Evolutionary conservation across 2,329 filamentous ascomycete genomes (phyloP), one percentile per base, ranked within the genome.

Genomic region (Colletotrichum musicola): DNA sequence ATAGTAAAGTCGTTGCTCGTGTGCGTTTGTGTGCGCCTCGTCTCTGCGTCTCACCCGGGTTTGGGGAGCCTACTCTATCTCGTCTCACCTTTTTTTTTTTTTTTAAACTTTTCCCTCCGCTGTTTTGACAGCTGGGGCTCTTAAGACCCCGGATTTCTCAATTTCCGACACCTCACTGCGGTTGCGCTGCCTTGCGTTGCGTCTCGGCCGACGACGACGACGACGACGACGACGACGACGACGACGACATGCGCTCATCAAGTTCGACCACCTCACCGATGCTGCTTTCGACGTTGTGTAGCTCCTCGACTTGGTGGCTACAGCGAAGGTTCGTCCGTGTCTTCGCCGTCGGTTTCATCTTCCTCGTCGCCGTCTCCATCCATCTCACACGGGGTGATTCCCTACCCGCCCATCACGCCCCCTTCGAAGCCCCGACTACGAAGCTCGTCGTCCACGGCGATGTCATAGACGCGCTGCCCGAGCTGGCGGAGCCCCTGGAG

Each of bases 401-500:
- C 22, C 49, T 46, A 38, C 57, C 40, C 18, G 25, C 22, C 12
- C 69, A 71, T 38, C 69, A 71, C 42, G 46, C 56, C 18, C 67
- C 69, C 4, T 70, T 60, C 46, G 54, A 53, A n/a, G 54, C 64
- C 18, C 70, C 70, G 16, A 35, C 25, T 49, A 68, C 60, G 38
- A 63, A 60, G 14, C 59, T 49, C 27, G 53, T 61, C 27, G 68
- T 71, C 42, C 70, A 71, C n/a, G 70, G 70, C 18, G 51, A 53
- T n/a, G 27, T 47, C 6, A 64, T 71, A 7, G 58, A 62, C 12
- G 12, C 58, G 16, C 54, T 66, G 22, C 66, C 59, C 18, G 60
- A 58, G 18, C 62, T 13, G 5, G 55, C 58, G 22, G 74, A 75
- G 49, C 62, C 70, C 3, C 63, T 77, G 5, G 16, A 62, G 1